Base-by-base conservation (phyloP, 2,329 filamentous ascomycete species). In the Colletotrichum agaves region DNA sequence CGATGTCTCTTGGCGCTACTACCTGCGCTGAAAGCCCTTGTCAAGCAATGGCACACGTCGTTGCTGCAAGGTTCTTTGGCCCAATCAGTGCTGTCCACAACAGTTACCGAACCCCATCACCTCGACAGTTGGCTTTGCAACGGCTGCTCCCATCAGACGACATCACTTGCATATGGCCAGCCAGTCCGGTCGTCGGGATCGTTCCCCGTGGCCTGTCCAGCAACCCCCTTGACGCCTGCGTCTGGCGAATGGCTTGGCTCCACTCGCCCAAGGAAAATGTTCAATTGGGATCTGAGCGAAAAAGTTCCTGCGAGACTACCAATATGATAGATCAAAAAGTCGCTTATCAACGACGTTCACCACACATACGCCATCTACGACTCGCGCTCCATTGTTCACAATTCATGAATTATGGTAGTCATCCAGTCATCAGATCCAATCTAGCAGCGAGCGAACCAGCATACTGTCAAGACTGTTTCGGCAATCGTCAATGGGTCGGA, bases 251-350 rank as follows among this genome's bases (percentile, higher is more conserved):
- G 15, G 55, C 41, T 33, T 47, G 41, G 62, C 35, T 27, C 53
- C 39, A 17, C 27, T 21, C 11, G 27, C 39, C 13, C 35, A 35
- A 47, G n/a, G 11, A 43, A 44, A 35, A 31, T 35, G 46, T 53
- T 39, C 53, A 47, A 46, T 19, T 21, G 15, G 49, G 11, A 63
- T 17, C 44, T 31, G 49, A 46, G 21, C 35, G 53, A 27, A 10
- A 43, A 41, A 43, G 19, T 43, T 23, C 47, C 53, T 46, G 47
- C 53, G 13, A 68, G 43, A 53, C 53, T 31, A 13, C 33, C 33
- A 65, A 65, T 60, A 60, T 65, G 65, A 65, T 53, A 59, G 13
- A 60, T 68, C 65, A 68, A 58, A 58, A 64, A 50, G 33, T 68
- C 65, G 47, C 5, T 59, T 68, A n/a, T 68, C 61, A 49, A 11